Evolutionary conservation across 345 rosid genomes (phyloP).

Genomic region (Cardiospermum halicacabum): DNA sequence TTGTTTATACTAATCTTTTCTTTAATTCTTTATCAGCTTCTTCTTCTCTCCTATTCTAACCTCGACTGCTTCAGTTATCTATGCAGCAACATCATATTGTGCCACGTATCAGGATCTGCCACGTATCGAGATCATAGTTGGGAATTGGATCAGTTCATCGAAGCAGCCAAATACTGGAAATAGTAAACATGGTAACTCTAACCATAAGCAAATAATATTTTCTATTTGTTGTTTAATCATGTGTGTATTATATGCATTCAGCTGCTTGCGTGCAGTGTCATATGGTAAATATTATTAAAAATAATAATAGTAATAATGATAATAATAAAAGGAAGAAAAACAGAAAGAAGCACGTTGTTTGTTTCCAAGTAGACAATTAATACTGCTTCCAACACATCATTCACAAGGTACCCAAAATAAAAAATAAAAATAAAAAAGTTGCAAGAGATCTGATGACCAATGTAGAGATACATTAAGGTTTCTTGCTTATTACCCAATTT

Average conservation of each 20-base stretch:
- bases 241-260: neutral
- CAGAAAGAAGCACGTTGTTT: slow-evolving; percentile 1
- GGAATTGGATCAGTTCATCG: neutral
- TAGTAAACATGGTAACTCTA: neutral
- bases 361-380: slow-evolving; percentile 13
- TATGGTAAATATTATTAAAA: no score
- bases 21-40: slow-evolving; percentile 11
- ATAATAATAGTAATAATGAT: no score
- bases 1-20: slow-evolving; percentile 17
- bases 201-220: neutral
- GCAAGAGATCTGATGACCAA: slow-evolving; percentile 17
- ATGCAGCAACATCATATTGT: slow-evolving; percentile 15
- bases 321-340: neutral
- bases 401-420: slow-evolving; percentile 11
- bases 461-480: slow-evolving; percentile 1
- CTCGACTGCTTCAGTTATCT: slow-evolving; percentile 5
- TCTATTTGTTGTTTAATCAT: neutral
- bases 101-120: slow-evolving; percentile 7
- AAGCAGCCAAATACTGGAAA: slow-evolving; percentile 8
- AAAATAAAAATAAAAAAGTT: slow-evolving; percentile 10
- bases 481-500: slow-evolving; percentile 14
- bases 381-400: slow-evolving; percentile 27
- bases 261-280: slow-evolving; percentile 4
- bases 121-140: neutral
- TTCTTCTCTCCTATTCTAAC: neutral